Evolutionary conservation across 352 stramenopile genomes (phyloP).

Genomic region (Phytophthora pistaciae): DNA sequence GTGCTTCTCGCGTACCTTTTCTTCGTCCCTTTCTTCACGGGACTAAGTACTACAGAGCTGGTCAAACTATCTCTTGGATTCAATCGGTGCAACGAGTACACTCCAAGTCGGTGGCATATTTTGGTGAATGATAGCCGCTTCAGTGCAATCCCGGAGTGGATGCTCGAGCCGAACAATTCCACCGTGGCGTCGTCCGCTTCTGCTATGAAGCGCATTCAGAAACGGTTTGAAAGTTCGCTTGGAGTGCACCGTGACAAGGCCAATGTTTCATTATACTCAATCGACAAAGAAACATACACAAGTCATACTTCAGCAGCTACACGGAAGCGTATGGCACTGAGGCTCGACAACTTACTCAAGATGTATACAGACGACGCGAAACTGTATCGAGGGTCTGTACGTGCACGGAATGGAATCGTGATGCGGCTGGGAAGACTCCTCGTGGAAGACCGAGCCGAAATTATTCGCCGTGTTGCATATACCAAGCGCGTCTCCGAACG

Average conservation of each 20-base stretch:
- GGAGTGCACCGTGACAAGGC: constrained; percentile 1
- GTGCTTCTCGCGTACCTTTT: constrained; percentile 31
- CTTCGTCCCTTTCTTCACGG: constrained; percentile 41
- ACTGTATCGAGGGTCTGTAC: constrained; percentile 14
- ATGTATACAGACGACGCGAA: constrained; percentile 9
- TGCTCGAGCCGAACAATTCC: constrained; percentile 7
- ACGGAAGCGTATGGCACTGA: constrained; percentile 16
- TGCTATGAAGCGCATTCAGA: constrained; percentile 19
- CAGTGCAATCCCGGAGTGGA: constrained; percentile 30
- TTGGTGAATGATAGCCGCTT: constrained; percentile 13
- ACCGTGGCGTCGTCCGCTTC: not conserved
- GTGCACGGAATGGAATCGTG: constrained; percentile 23
- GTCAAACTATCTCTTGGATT: constrained; percentile 42
- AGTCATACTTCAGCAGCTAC: constrained; percentile 8
- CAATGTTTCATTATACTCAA: constrained; percentile 14
- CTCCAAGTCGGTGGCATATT: constrained; percentile 6
- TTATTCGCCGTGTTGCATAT: constrained; percentile 41
- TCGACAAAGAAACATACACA: constrained; percentile 21
- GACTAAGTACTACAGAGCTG: constrained; percentile 33
- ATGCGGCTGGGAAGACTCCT: constrained; percentile 32
- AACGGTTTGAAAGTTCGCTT: constrained; percentile 13
- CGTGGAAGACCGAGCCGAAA: constrained; percentile 44
- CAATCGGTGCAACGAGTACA: constrained; percentile 11
- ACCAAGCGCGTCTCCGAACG: constrained; percentile 27
- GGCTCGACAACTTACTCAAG: constrained; percentile 25